Conservation (phyloP, 2,329 filamentous ascomycete genomes). For the Fusarium sp. region DNA sequence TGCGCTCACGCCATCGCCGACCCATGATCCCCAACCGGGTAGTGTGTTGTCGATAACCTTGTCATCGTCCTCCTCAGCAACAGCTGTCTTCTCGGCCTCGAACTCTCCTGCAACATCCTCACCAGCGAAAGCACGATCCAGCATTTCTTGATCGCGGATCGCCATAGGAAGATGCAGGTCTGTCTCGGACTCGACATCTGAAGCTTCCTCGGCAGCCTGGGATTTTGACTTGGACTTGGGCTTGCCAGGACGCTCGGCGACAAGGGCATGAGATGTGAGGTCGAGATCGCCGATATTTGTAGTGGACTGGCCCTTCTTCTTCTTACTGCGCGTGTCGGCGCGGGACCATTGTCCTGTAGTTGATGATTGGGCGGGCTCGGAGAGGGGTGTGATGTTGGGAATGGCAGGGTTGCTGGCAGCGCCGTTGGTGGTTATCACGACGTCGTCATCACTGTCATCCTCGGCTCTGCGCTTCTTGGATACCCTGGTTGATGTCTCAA, state of each 20-base stretch:
- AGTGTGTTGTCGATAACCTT: conserved; percentile 86
- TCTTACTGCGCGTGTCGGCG: conserved; percentile 55
- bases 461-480: conserved; percentile 49
- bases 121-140: conserved; percentile 87
- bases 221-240: conserved; percentile 47
- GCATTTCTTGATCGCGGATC: conserved; percentile 73
- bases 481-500: conserved; percentile 47
- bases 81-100: conserved; percentile 79
- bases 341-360: conserved; percentile 59
- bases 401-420: conserved; percentile 32
- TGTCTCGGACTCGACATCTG: conserved; percentile 58
- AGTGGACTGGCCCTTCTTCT: conserved; percentile 53
- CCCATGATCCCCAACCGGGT: conserved; percentile 94
- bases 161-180: conserved; percentile 67
- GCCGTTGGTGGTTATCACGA: conserved; percentile 46
- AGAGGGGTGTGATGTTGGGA: conserved; percentile 36
- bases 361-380: conserved; percentile 40
- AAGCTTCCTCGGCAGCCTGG: conserved; percentile 46
- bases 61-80: conserved; percentile 81
- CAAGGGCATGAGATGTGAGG: conserved; percentile 53
- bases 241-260: conserved; percentile 49
- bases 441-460: conserved; percentile 48
- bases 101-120: conserved; percentile 88
- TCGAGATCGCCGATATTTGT: conserved; percentile 56
- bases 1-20: conserved; percentile 83